Base-by-base conservation (phyloP, 163 green algal genomes). In the Prototheca wickerhamii region DNA sequence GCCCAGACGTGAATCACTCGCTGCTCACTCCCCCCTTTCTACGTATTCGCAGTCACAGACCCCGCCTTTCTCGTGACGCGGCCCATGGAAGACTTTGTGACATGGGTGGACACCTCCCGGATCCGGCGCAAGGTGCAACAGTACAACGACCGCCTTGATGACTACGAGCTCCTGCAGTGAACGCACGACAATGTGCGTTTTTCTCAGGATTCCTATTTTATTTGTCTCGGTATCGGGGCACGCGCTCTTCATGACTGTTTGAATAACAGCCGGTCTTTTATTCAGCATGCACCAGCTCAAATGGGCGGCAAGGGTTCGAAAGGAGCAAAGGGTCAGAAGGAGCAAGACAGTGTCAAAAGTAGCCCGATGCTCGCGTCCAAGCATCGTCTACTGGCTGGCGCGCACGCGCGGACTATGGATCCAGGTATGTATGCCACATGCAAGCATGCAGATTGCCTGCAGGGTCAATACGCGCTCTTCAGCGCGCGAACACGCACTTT, bases 11-110 rank as follows among this genome's bases (percentile, higher is more conserved):
- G 10, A 10, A 44, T 15, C 37, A 10, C 37, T 44, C 37, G n/a
- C n/a, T n/a, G n/a, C n/a, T 44, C 10, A 44, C 37, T 44, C 37
- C 15, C 37, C 10, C 37, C 15, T 44, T 44, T 15, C 37, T 44
- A 10, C 37, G 10, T 15, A 15, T 15, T 21, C 20, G 58, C 65
- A 67, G 61, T 74, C 21, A 74, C 61, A n/a, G 68, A 74, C 61
- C 68, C 68, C 4, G 68, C 68, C 46, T 74, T 69, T 33, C 34
- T 69, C 32, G 90, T 99, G 18, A 97, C 89, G 0, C 75, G 87
- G 8, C 79, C 64, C 65, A 89, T 96, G 82, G 93, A 98, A 77
- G 93, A 99, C 77, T 97, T 96, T 76, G 89, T 99, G 44, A 97
- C 91, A 0, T 99, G 94, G 91, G 87, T 96, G 34, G 91, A 98